These are phyloP conservation scores for Debaryomyces maramus DNA, from an alignment of 805 yeast species.

Conservation along the genomic window DNA sequence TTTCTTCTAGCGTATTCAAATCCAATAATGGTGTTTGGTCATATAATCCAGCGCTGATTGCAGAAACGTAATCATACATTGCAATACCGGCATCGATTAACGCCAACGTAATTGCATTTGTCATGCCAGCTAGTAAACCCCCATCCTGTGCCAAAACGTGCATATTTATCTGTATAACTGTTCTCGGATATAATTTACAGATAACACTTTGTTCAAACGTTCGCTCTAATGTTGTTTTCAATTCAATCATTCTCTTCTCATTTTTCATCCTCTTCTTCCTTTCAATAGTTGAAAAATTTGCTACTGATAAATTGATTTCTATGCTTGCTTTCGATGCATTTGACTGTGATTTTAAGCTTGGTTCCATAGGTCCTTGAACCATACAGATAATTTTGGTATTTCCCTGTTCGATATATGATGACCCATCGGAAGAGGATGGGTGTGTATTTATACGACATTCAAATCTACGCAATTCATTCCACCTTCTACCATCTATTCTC, in stretches of 20 bases:
- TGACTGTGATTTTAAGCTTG: slow-evolving; percentile 53
- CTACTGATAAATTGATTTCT: slow-evolving; percentile 64
- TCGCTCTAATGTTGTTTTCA: slow-evolving; percentile 63
- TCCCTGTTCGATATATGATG: slow-evolving; percentile 90
- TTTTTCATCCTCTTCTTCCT: slow-evolving; percentile 67
- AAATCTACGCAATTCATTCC: slow-evolving; percentile 88
- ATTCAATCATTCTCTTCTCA: slow-evolving; percentile 70
- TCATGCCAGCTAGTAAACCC: slow-evolving; percentile 73
- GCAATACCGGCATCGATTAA: slow-evolving; percentile 94
- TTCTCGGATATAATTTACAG: slow-evolving; percentile 75
- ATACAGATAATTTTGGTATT: slow-evolving; percentile 83
- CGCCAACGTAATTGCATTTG: slow-evolving; percentile 86
- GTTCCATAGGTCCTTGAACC: slow-evolving; percentile 90
- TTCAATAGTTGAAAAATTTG: slow-evolving; percentile 79
- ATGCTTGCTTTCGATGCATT: slow-evolving; percentile 56
- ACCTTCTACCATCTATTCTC: slow-evolving; percentile 89
- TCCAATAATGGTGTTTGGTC: slow-evolving; percentile 80
- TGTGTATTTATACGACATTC: slow-evolving; percentile 84
- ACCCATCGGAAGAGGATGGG: slow-evolving; percentile 86
- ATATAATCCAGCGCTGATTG: slow-evolving; percentile 76
- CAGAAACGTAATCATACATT: slow-evolving; percentile 85
- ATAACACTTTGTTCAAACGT: slow-evolving; percentile 76
- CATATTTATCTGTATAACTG: slow-evolving; percentile 70
- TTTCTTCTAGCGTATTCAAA: slow-evolving; percentile 78
- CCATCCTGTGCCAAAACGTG: slow-evolving; percentile 91